These are phyloP conservation scores for Pilasporangium apinafurcum DNA, from an alignment of 352 stramenopile species.

Conservation along the genomic window DNA sequence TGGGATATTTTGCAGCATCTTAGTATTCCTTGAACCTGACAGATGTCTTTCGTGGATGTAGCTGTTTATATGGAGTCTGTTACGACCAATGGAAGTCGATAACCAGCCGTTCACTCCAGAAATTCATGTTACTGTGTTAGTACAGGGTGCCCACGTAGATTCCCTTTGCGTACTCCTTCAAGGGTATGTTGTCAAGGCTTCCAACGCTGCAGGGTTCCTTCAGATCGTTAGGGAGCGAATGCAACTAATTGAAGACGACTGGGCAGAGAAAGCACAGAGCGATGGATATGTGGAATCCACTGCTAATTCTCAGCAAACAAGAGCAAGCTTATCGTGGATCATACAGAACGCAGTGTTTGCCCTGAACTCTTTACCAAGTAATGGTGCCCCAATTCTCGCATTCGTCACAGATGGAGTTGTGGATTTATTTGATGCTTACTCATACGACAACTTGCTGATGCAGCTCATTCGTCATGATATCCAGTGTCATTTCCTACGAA, in stretches of 20 bases:
- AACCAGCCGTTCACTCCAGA: constrained; percentile 43
- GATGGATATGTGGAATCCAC: constrained; percentile 7
- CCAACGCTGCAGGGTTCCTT: constrained; percentile 52
- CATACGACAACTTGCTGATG: constrained; percentile 85
- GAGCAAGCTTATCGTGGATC: constrained; percentile 63
- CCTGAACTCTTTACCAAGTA: constrained; percentile 75
- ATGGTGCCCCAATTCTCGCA: constrained; percentile 73
- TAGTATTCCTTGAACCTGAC: background rate
- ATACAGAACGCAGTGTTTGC: constrained; percentile 85
- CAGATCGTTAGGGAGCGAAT: constrained; percentile 69
- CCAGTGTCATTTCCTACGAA: constrained; percentile 75
- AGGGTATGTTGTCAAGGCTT: constrained; percentile 60
- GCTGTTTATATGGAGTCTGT: constrained; percentile 67
- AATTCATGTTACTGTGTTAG: constrained; percentile 74
- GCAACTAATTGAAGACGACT: constrained; percentile 78
- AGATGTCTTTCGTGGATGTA: constrained; percentile 9
- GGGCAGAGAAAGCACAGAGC: constrained; percentile 38
- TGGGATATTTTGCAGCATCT: background rate
- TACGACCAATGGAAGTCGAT: constrained; percentile 54
- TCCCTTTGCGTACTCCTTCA: constrained; percentile 80
- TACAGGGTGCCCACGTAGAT: constrained; percentile 73
- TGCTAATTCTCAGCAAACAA: constrained; percentile 13
- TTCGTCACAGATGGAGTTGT: constrained; percentile 82
- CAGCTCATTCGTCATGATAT: constrained; percentile 86
- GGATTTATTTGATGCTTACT: constrained; percentile 68